phyloP scores from a whole-genome alignment of 208 protist genomes.

The Leptomonas pyrrhocoris region DNA sequence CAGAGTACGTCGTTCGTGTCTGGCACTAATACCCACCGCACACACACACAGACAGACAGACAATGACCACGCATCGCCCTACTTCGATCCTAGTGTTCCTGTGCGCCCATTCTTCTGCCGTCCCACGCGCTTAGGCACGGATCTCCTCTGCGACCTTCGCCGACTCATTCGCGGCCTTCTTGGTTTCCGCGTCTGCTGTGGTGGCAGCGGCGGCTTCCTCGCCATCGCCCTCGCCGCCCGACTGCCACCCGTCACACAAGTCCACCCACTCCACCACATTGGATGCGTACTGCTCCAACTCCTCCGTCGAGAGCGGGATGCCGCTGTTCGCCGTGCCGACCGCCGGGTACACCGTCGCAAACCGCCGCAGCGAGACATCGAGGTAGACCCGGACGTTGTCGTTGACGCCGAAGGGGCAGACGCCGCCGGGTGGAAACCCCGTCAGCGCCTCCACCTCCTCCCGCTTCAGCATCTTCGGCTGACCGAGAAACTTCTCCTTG shows the following conservation, averaged over 20 bases:
- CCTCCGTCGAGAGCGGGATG: conserved; percentile 42
- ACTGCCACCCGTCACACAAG: conserved; percentile 51
- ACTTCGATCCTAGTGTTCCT: too few species aligned
- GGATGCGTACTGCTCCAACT: conserved; percentile 60
- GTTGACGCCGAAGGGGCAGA: conserved; percentile 66
- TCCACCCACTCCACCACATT: conserved; percentile 79
- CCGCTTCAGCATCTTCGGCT: conserved; percentile 56
- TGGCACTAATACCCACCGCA: too few species aligned
- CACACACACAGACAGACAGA: too few species aligned
- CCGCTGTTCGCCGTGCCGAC: conserved; percentile 51
- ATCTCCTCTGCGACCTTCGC: too few species aligned
- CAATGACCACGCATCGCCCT: too few species aligned
- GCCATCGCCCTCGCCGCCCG: neutral
- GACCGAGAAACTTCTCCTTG: conserved; percentile 44
- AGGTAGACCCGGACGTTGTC: conserved; percentile 62
- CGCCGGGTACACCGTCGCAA: conserved; percentile 53
- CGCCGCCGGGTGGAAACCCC: conserved; percentile 58
- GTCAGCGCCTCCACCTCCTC: conserved; percentile 55
- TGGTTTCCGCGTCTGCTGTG: conserved; percentile 6
- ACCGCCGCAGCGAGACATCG: conserved; percentile 71
- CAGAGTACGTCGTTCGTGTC: too few species aligned
- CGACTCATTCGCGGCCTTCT: too few species aligned
- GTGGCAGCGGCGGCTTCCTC: conserved; percentile 1
- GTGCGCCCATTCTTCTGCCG: too few species aligned
- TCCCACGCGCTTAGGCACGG: too few species aligned